Base-by-base conservation (phyloP, 768 basidiomycete genomes). In the Rhodotorula graminis region DNA sequence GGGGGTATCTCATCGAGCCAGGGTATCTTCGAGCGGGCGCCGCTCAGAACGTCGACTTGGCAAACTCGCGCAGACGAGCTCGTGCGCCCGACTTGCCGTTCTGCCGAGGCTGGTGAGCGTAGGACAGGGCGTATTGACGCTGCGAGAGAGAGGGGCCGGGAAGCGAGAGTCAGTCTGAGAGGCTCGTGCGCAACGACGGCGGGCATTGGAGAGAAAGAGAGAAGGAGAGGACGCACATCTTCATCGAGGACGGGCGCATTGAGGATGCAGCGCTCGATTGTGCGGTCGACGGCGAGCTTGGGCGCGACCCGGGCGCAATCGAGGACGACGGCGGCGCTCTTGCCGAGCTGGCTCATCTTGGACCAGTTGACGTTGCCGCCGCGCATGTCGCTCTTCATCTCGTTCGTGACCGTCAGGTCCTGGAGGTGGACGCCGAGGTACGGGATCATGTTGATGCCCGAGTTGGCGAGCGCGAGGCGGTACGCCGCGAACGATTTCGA, bases 281-380 rank as follows among this genome's bases (percentile, higher is more conserved):
- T 37, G n/a, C 67, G 65, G 58, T 79, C 73, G 40, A 67, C 37
- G 6, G 65, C 66, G 5, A 76, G 52, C 23, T 59, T 25, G 3
- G 76, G 74, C 21, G 78, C 66, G n/a, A 65, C 31, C 1, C 71
- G 50, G 4, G 57, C n/a, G 55, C 78, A 78, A 27, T 79, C 77
- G 60, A 73, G 69, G 29, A 93, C 89, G 77, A 86, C 87, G 63
- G 86, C 85, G 67, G 95, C 87, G 77, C 93, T 92, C 71, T 88
- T 86, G 44, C 89, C 93, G 83, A 97, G 90, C 86, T 92, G 89
- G 75, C 89, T 90, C 81, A 90, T 96, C 82, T 98, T 98, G 40
- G 89, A 91, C 95, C 95, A 98, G 78, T 97, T 93, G 65, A 97
- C 90, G 79, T 88, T 84, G 77, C 91, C 89, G 31, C 85, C 82